Conservation (phyloP, 2,329 filamentous ascomycete species). For the Nigrograna mackinnonii region DNA sequence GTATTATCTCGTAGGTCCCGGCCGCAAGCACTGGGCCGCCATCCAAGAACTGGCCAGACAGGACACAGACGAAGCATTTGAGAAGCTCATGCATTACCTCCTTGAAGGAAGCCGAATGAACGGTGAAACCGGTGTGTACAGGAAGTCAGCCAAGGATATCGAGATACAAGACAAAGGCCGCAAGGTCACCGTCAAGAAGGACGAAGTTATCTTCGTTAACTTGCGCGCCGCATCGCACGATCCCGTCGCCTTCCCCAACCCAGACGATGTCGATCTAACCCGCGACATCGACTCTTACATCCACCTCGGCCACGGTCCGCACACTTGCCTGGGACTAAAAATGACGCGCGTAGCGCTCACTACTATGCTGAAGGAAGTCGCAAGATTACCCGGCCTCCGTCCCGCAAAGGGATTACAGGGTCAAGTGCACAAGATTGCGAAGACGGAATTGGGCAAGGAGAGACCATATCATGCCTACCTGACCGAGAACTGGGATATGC, state of each 20-base stretch:
- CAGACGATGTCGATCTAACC: slow-evolving; percentile 41
- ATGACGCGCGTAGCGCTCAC: slow-evolving; percentile 49
- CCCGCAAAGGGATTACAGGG: slow-evolving; percentile 44
- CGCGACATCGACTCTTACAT: slow-evolving; percentile 48
- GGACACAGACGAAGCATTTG: slow-evolving; percentile 46
- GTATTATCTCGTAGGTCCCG: slow-evolving; percentile 56
- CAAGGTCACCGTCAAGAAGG: slow-evolving; percentile 35
- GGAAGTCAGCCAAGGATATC: slow-evolving; percentile 36
- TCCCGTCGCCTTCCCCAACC: slow-evolving; percentile 44
- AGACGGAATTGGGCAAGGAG: slow-evolving; percentile 25
- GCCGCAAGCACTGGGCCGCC: slow-evolving; percentile 50
- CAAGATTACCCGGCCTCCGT: slow-evolving; percentile 41
- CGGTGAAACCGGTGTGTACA: slow-evolving; percentile 48
- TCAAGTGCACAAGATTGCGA: slow-evolving; percentile 47
- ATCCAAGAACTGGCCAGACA: slow-evolving; percentile 54
- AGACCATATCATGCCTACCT: slow-evolving; percentile 48
- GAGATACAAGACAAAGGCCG: slow-evolving; percentile 35
- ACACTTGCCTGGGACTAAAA: slow-evolving; percentile 47
- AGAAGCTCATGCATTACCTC: slow-evolving; percentile 55
- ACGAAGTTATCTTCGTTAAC: slow-evolving; percentile 47
- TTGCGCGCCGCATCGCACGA: slow-evolving; percentile 48
- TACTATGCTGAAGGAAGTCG: slow-evolving; percentile 50
- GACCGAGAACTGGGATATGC: slow-evolving; percentile 52
- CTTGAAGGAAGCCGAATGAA: slow-evolving; percentile 49
- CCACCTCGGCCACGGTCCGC: slow-evolving; percentile 47